A percentile compares a stretch with the other conserved stretches of the same genome.
Conservation (phyloP, 176 grass and related monocot genomes). For the Juncus inflexus region DNA sequence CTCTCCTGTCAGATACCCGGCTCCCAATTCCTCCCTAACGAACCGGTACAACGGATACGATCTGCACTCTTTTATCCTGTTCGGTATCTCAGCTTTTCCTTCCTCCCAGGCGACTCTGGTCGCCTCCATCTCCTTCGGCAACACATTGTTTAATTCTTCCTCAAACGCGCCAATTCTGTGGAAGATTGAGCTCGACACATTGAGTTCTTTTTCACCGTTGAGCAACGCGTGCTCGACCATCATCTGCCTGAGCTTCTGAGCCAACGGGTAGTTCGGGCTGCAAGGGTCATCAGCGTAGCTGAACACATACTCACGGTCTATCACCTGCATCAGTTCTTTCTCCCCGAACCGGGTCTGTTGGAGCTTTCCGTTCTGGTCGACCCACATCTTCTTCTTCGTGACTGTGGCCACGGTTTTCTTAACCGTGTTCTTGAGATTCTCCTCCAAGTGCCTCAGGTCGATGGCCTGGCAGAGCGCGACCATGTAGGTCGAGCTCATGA, state of each 20-base stretch:
- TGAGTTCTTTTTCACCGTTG: slow-evolving; percentile 60
- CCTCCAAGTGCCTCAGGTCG: slow-evolving; percentile 78
- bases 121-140: slow-evolving; percentile 78
- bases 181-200: slow-evolving; percentile 61
- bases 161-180: slow-evolving; percentile 70
- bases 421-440: slow-evolving; percentile 68
- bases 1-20: slow-evolving; percentile 71
- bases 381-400: slow-evolving; percentile 59
- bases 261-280: slow-evolving; percentile 68
- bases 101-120: slow-evolving; percentile 56
- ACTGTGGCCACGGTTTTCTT: slow-evolving; percentile 65
- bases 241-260: slow-evolving; percentile 77
- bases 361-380: slow-evolving; percentile 54
- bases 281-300: slow-evolving; percentile 89
- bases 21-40: slow-evolving; percentile 57
- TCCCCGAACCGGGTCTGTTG: slow-evolving; percentile 69
- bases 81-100: slow-evolving; percentile 42
- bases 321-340: slow-evolving; percentile 63
- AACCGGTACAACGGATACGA: slow-evolving; percentile 74
- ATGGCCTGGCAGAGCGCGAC: slow-evolving; percentile 71
- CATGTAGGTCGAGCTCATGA: slow-evolving; percentile 83
- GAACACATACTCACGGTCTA: slow-evolving; percentile 76
- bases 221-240: slow-evolving; percentile 66
- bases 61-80: slow-evolving; percentile 68
- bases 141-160: slow-evolving; percentile 37